Evolutionary conservation across 495 filamentous ascomycete genomes (phyloP).

Genomic region (Choiromyces venosus): DNA sequence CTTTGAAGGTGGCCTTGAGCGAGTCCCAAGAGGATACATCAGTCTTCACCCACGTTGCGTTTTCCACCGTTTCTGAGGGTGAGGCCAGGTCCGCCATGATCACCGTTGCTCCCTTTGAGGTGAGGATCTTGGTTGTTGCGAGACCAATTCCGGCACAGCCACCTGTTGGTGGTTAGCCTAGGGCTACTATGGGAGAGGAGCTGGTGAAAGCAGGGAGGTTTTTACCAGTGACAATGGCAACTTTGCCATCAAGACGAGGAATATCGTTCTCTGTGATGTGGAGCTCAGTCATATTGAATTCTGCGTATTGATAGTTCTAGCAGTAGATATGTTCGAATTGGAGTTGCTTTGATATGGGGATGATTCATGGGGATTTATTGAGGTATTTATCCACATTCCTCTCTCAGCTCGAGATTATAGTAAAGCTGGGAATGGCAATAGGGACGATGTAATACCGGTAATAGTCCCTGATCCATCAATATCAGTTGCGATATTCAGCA

Average conservation of each 20-base stretch:
- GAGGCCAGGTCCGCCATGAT: conserved; percentile 32
- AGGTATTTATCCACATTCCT: neutral
- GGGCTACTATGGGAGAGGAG: neutral
- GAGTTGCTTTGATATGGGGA: neutral
- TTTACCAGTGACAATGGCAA: conserved; percentile 5
- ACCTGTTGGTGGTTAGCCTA: neutral
- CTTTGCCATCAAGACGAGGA: neutral
- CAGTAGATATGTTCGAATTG: neutral
- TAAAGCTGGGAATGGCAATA: neutral
- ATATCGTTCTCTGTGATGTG: conserved; percentile 5
- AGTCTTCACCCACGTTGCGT: conserved; percentile 15
- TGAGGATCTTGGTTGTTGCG: conserved; percentile 32
- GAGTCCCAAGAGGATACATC: conserved; percentile 35
- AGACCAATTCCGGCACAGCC: conserved; percentile 26
- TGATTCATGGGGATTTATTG: neutral
- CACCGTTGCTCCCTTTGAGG: conserved; percentile 28
- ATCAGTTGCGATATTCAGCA: neutral
- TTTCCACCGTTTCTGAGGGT: conserved; percentile 13
- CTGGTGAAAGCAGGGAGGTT: neutral
- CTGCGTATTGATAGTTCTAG: neutral
- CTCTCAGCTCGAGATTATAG: neutral
- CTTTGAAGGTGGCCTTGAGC: conserved; percentile 25
- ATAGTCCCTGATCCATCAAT: neutral
- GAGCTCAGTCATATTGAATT: conserved; percentile 2
- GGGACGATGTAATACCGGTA: neutral